Percentiles rank a stretch among this genome's conserved stretches.
Evolutionary conservation across 352 stramenopile genomes (phyloP).

Genomic region (Phytophthora capsici): DNA sequence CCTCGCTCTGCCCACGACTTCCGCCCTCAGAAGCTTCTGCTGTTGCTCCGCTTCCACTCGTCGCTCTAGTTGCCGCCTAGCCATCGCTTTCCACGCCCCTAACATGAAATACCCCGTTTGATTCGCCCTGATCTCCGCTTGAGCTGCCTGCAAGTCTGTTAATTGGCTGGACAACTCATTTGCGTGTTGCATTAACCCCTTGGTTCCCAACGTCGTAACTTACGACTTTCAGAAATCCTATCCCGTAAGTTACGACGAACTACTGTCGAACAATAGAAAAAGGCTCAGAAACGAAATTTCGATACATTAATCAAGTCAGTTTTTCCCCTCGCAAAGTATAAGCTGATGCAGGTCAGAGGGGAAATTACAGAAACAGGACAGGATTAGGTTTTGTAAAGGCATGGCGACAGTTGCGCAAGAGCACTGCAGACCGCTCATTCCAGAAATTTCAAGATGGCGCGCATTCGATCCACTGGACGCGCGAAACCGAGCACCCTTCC

Average conservation of each 20-base stretch:
- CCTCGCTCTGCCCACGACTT: conserved; percentile 8
- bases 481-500: neutral
- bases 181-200: conserved; percentile 3
- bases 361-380: neutral
- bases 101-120: conserved; percentile 9
- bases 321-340: neutral
- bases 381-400: neutral
- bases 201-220: neutral
- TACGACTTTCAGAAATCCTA: too few relatives aligned
- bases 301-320: conserved; percentile 16
- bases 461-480: too few relatives aligned
- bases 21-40: conserved; percentile 6
- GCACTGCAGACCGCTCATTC: neutral
- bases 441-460: neutral
- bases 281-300: conserved; percentile 8
- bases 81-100: conserved; percentile 19
- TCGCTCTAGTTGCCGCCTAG: conserved; percentile 18
- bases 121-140: neutral
- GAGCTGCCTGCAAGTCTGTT: neutral
- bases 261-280: neutral
- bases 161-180: neutral
- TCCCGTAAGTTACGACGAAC: conserved; percentile 11
- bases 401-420: neutral
- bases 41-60: conserved; percentile 17
- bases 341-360: neutral